These are phyloP conservation scores for Phialophora chinensis DNA, from an alignment of 2,329 filamentous ascomycete genomes.

Conservation along the genomic window DNA sequence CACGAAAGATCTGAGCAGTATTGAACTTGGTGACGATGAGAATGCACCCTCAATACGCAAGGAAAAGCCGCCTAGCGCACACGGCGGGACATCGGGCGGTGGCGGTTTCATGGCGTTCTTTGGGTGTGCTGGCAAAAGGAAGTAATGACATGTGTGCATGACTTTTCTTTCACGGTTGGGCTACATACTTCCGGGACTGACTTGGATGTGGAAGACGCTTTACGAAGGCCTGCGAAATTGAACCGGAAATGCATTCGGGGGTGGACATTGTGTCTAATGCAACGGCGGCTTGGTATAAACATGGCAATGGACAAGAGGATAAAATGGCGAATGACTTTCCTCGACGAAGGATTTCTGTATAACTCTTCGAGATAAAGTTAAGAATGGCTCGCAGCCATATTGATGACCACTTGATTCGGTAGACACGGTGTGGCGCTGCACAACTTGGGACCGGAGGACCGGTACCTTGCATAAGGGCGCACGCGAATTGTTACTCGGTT, in stretches of 20 bases:
- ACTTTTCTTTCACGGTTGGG: neutral
- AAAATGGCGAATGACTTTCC: neutral
- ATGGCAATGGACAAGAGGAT: neutral
- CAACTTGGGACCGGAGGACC: neutral
- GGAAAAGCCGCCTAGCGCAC: conserved; percentile 5
- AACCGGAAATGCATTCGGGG: neutral
- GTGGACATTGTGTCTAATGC: neutral
- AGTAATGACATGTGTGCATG: conserved; percentile 21
- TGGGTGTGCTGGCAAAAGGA: conserved; percentile 32
- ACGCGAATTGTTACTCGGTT: conserved; percentile 15
- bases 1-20: conserved; percentile 36
- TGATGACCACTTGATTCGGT: neutral
- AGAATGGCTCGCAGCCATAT: neutral
- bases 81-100: conserved; percentile 1
- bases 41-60: neutral
- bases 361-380: neutral
- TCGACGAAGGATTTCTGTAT: neutral
- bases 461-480: conserved; percentile 18
- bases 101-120: conserved; percentile 31
- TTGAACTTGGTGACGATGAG: conserved; percentile 32
- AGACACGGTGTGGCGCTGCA: neutral
- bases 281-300: neutral
- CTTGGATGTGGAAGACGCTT: neutral
- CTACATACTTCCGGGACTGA: neutral
- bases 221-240: neutral